Evolutionary conservation across 768 basidiomycete species (phyloP).

Genomic region (Galerina marginata): DNA sequence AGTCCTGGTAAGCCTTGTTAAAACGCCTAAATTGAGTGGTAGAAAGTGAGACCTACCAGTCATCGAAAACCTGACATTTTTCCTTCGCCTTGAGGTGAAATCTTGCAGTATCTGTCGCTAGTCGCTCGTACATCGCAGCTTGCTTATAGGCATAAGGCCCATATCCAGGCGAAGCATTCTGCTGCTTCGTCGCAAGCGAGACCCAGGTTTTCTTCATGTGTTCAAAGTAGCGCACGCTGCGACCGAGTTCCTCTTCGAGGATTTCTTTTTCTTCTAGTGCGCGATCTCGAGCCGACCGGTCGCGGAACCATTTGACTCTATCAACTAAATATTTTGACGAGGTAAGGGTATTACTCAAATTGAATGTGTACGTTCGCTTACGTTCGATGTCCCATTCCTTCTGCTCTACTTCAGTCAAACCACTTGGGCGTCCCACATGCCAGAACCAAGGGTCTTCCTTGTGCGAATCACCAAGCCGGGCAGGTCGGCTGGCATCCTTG

Average conservation of each 20-base stretch:
- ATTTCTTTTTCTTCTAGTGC: neutral
- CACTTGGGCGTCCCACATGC: neutral
- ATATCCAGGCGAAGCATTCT: no score
- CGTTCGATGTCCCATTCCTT: constrained; percentile 28
- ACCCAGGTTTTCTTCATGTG: neutral
- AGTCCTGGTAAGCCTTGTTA: no score
- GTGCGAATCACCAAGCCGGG: neutral
- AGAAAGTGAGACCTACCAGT: neutral
- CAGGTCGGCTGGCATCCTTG: neutral
- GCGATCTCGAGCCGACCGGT: neutral
- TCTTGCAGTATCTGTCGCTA: neutral
- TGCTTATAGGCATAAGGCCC: neutral
- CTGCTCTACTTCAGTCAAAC: constrained; percentile 19
- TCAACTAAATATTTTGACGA: neutral
- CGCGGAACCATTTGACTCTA: neutral
- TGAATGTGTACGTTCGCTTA: constrained; percentile 3
- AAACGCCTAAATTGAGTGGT: no score
- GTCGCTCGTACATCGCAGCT: neutral
- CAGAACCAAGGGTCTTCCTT: neutral
- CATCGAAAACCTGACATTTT: neutral
- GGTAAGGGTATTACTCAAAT: no score
- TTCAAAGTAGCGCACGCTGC: neutral
- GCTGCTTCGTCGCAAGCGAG: neutral
- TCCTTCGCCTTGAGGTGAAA: neutral
- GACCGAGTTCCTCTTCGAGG: neutral